Base-by-base conservation (phyloP, 1,284 basidiomycete species). In the Thecaphora thlaspeos region DNA sequence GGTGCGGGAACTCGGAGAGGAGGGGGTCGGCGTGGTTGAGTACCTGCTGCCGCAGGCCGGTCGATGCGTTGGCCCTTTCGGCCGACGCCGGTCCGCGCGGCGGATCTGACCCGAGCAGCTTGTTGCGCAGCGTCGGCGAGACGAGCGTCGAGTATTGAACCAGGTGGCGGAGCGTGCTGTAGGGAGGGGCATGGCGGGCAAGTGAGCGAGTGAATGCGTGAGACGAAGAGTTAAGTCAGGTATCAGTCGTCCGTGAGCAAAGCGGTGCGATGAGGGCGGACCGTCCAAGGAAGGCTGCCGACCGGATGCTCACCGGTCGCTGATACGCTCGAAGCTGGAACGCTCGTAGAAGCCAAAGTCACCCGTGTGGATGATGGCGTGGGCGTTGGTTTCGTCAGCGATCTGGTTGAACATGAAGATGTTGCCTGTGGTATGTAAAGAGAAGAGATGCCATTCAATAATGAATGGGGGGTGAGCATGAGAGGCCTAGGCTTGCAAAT, bases 311-410 rank as follows among this genome's bases (percentile, higher is more conserved):
- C 60, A 83, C 81, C 90, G 86, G 83, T 95, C 92, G 74, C 88
- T 90, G 82, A 97, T 94, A 63, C 90, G 83, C 37, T 88, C 88
- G 48, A 95, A 82, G 77, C 88, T 91, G 56, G 84, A 84, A 19
- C 84, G 81, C 79, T 92, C 91, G 80, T 95, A 95, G 80, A 98
- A 96, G 53, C 95, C 95, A 86, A 98, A 98, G 82, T 99, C 95
- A 51, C 95, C 95, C 0, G 93, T 96, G 79, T 98, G 94, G 61
- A 99, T 90, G 79, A 98, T 88, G 42, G 70, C 74, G 34, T 71
- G 51, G 19, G 92, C 94, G 56, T 88, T 85, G n/a, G 91, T 91
- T 72, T 95, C 91, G 47, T 87, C 82, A 30, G 93, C 93, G 55
- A 96, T 86, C 76, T 90, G 85, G 79, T 96, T 97, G 75, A 98